A percentile compares a stretch with the other conserved stretches of the same genome.
Conservation (phyloP, 1,284 basidiomycete species). For the Naganishia cerealis region DNA sequence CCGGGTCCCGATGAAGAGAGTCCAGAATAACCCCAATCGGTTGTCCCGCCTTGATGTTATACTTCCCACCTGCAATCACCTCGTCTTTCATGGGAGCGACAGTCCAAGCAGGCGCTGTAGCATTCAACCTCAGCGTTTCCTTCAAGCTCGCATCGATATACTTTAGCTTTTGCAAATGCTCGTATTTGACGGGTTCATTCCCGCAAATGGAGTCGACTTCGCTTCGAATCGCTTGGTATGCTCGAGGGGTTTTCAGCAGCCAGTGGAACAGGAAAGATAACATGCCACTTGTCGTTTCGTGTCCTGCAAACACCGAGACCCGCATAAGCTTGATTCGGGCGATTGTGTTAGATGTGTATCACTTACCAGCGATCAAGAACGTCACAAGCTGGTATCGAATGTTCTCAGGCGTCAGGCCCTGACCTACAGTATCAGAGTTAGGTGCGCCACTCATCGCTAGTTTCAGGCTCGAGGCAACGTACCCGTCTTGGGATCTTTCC, state of each 20-base stretch:
- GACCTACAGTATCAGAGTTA: slow-evolving; percentile 37
- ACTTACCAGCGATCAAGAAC: slow-evolving; percentile 58
- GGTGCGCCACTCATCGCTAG: not conserved
- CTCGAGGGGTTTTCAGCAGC: slow-evolving; percentile 59
- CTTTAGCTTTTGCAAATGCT: slow-evolving; percentile 60
- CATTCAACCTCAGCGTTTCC: slow-evolving; percentile 58
- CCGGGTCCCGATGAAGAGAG: slow-evolving; percentile 56
- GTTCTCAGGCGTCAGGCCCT: slow-evolving; percentile 56
- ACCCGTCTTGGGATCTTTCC: slow-evolving; percentile 58
- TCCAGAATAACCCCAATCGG: slow-evolving; percentile 49
- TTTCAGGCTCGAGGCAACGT: not conserved
- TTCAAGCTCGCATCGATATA: slow-evolving; percentile 59
- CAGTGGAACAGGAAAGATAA: slow-evolving; percentile 53
- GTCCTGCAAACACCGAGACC: slow-evolving; percentile 39
- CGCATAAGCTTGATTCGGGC: not conserved
- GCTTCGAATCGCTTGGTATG: slow-evolving; percentile 59
- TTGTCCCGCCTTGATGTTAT: slow-evolving; percentile 53
- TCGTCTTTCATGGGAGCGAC: slow-evolving; percentile 53
- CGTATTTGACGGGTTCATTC: slow-evolving; percentile 55
- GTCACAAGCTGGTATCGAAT: slow-evolving; percentile 60
- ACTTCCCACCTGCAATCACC: slow-evolving; percentile 54
- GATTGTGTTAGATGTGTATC: not conserved
- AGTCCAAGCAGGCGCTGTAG: slow-evolving; percentile 55
- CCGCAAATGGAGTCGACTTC: slow-evolving; percentile 62
- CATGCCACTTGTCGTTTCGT: slow-evolving; percentile 58